Base-by-base conservation (phyloP, 2,329 filamentous ascomycete genomes). In the Trichophyton simii region DNA sequence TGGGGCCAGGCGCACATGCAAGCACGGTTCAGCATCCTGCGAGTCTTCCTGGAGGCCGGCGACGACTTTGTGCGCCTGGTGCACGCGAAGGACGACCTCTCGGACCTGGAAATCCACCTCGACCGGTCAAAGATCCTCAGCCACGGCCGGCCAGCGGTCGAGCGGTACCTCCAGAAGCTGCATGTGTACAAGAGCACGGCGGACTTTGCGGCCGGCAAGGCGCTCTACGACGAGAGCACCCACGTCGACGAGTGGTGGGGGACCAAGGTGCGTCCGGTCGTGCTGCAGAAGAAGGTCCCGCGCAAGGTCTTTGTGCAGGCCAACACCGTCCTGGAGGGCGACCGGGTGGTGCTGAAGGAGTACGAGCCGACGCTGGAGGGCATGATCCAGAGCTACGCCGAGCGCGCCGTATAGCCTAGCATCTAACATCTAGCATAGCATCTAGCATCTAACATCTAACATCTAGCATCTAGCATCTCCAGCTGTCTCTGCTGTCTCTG, bases 1-100 rank as follows among this genome's bases (percentile, higher is more conserved):
- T 96, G 91, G 91, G 91, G 91, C 7, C 91, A 96, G 74, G 83
- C 88, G 65, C 91, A 96, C 72, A 95, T 90, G 76, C 90, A 95
- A 75, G 91, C 91, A 22, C 87, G 91, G 9, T 96, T 91, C 76
- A 89, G 87, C 59, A 96, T 96, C 68, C 78, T 96, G 60, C 75
- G 75, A 18, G 76, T 75, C 71, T 91, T 96, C 81, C 81, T 96
- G 18, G 83, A 88, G 67, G 91, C 91, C 0, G 89, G 87, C n/a
- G 83, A 88, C 61, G 86, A 88, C 69, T 96, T 96, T 74, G 92
- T 90, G 77, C 85, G 87, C 71, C 82, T 97, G 22, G 84, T 88
- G 41, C 87, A 90, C 75, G 81, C 74, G n/a, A 77, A 81, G 64
- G 86, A 90, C 28, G 86, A 91, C 67, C 79, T 96, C 1, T 88